Evolutionary conservation across 495 filamentous ascomycete species (phyloP), one percentile per base, ranked within the genome.

Genomic region (Penicillium herquei): DNA sequence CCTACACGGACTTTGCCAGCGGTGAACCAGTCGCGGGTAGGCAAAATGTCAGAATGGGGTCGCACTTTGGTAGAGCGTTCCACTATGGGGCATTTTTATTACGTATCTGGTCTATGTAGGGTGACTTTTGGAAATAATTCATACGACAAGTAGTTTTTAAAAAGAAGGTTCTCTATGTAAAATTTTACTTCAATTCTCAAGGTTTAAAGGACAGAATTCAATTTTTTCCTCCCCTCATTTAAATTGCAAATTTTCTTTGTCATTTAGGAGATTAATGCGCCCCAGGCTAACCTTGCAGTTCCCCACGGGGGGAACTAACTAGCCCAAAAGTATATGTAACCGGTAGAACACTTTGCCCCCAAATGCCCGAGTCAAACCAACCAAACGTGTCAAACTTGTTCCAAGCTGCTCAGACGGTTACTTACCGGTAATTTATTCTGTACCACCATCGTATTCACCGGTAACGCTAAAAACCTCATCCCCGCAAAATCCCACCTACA

Each of bases 31-130:
- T 58, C 51, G 53, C 37, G 31, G 50, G 40, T 39, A 39, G 49
- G 62, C 62, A 58, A 59, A 62, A 56, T 45, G 55, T 58, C 58
- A 65, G 61, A 54, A 30, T 31, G 48, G 43, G 26, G 32, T n/a
- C 34, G 34, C 2, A 9, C 12, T 37, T 11, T 37, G 8, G 34
- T 37, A 13, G 34, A 10, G 8, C 6, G 8, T 9, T 37, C 8
- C 34, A 37, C 9, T 37, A 37, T 10, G 8, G 34, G 34, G 12
- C 2, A 37, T 13, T 26, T 26, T 26, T 26, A 26, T 26, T 26
- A 26, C 21, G 21, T 26, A 26, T 26, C 21, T 26, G 21, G 21
- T 26, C 21, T 26, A 26, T 26, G 21, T 26, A 26, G 21, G 21
- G 21, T 26, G 21, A 26, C 21, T 26, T 26, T 26, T 26, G 1